Evolutionary conservation across 306 rosid genomes (phyloP), one percentile per base, ranked within the genome.

Genomic region (Sophora flavescens): DNA sequence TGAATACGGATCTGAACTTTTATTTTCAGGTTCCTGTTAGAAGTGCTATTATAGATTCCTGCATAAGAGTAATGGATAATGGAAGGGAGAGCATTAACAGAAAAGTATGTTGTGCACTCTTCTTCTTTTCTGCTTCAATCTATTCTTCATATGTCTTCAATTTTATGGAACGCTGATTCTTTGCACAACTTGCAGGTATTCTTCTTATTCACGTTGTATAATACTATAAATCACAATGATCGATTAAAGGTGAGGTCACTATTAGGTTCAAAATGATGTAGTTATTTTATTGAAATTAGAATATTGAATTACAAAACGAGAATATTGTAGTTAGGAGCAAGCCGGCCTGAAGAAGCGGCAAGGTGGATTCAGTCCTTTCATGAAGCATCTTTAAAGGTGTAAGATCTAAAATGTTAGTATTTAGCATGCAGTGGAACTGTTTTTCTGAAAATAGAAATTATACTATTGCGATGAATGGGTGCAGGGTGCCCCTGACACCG

Each of bases 261-360:
- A 15, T 58, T 61, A 44, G 58, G 51, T 45, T 45, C 39, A 14
- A 51, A 22, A n/a, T 17, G 15, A 12, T 17, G 18, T 3, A 9
- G 59, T 3, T n/a, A 47, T 61, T 4, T 44, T 44, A 77, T 82
- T 62, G 51, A 69, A 68, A 68, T 56, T 79, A 30, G 36, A 7
- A 2, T 6, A 30, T 32, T 70, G 75, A 57, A 60, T 75, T 63
- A 32, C 45, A 9, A 64, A 75, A 68, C 22, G 16, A 44, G 79
- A 44, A 36, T 82, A 36, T 65, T 82, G 61, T 77, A 95, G 99
- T 75, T 95, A 84, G 97, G 99, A 80, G 97, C 97, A 61, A 89
- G 90, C 79, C 85, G 97, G 74, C 88, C 99, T 38, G 97, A 95
- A 87, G 99, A 95, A 78, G 97, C 99, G 28, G 99, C 97, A 22